Conservation (phyloP, 495 filamentous ascomycete genomes). For the Thozetella sp. region DNA sequence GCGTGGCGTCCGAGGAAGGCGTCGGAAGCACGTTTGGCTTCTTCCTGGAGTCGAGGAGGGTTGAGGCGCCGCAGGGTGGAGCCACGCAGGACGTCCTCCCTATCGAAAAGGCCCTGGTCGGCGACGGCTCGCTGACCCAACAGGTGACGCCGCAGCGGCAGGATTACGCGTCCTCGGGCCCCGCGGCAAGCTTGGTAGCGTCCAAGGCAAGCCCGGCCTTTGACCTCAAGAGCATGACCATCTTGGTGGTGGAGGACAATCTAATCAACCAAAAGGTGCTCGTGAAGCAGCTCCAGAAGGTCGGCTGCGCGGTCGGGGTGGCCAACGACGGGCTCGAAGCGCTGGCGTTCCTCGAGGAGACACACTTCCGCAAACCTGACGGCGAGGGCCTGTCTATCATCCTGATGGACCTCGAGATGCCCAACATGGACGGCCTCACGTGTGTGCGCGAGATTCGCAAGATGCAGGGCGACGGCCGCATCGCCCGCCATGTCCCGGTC, state of each 20-base stretch:
- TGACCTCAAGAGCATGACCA: slow-evolving; percentile 9
- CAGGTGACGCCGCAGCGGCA: slow-evolving; percentile 11
- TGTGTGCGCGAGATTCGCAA: slow-evolving; percentile 64
- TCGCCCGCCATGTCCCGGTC: slow-evolving; percentile 58
- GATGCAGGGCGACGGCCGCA: slow-evolving; percentile 46
- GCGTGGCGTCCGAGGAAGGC: slow-evolving; percentile 64
- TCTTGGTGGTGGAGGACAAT: slow-evolving; percentile 75
- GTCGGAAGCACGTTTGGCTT: slow-evolving; percentile 74
- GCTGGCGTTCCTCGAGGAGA: slow-evolving; percentile 44
- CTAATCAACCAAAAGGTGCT: slow-evolving; percentile 69
- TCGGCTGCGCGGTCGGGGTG: slow-evolving; percentile 60
- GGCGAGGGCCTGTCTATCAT: slow-evolving; percentile 47
- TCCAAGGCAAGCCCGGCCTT: slow-evolving; percentile 6
- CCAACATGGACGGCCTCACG: slow-evolving; percentile 75
- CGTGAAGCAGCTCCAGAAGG: slow-evolving; percentile 58
- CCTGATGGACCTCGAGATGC: slow-evolving; percentile 81
- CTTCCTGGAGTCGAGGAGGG: slow-evolving; percentile 58
- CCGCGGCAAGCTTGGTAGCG: slow-evolving; percentile 8
- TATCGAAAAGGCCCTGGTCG: not conserved
- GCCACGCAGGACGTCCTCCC: slow-evolving; percentile 5
- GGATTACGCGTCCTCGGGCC: slow-evolving; percentile 7
- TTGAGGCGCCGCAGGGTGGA: not conserved
- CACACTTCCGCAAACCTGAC: slow-evolving; percentile 10
- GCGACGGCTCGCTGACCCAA: not conserved
- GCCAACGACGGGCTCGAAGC: slow-evolving; percentile 74